Percentiles rank a stretch among this genome's conserved stretches.
These are phyloP conservation scores for Cercophora newfieldiana DNA, from an alignment of 495 filamentous ascomycete genomes.

Conservation along the genomic window DNA sequence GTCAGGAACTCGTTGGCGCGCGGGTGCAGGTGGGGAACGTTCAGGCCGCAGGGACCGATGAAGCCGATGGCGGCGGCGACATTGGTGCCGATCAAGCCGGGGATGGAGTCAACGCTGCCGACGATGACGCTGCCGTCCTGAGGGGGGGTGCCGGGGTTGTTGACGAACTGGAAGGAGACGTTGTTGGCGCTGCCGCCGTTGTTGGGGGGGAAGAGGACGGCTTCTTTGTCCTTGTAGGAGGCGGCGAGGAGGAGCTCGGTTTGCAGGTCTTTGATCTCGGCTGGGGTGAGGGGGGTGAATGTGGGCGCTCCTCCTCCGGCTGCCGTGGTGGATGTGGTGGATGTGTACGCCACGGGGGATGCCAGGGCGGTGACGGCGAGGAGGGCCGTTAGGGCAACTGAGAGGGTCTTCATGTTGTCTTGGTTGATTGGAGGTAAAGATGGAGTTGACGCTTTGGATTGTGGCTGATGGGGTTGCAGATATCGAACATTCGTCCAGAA, in stretches of 20 bases:
- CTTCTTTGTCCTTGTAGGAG: conserved; percentile 22
- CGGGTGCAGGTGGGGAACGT: conserved; percentile 49
- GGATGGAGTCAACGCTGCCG: conserved; percentile 43
- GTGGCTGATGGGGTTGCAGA: no score
- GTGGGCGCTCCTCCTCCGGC: conserved; percentile 14
- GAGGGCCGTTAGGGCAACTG: conserved; percentile 1
- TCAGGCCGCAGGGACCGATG: conserved; percentile 48
- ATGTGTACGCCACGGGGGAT: conserved; percentile 5
- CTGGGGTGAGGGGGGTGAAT: conserved; percentile 13
- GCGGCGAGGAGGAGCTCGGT: conserved; percentile 20
- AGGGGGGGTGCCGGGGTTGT: conserved; percentile 18
- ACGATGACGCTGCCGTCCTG: conserved; percentile 43
- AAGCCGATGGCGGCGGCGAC: conserved; percentile 44
- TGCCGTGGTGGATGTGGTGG: conserved; percentile 10
- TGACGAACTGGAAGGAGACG: conserved; percentile 35
- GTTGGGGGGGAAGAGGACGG: conserved; percentile 19
- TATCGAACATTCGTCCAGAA: no score
- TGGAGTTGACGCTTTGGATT: no score
- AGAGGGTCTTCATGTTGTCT: conserved; percentile 10
- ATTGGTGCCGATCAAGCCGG: conserved; percentile 41
- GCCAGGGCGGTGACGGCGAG: conserved; percentile 5
- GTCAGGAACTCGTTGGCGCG: conserved; percentile 45
- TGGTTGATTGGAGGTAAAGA: no score
- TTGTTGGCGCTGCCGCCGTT: conserved; percentile 26
- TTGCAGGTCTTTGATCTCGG: conserved; percentile 21